Conservation (phyloP, 2,329 filamentous ascomycete species). For the Chrysoporthe deuterocubensis region DNA sequence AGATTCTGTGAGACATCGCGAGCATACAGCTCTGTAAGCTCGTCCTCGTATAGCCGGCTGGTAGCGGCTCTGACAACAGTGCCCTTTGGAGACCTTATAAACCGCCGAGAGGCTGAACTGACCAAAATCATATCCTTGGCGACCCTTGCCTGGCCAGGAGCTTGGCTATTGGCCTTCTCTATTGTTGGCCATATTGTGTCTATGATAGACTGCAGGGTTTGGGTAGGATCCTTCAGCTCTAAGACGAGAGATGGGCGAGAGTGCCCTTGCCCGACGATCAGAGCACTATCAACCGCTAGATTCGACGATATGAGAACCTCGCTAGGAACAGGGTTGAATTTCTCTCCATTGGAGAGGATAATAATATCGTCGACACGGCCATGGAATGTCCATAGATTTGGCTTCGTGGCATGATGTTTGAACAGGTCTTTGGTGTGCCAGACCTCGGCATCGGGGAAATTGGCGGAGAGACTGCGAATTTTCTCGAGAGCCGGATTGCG, state of each 20-base stretch:
- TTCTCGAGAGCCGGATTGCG: constrained; percentile 26
- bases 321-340: constrained; percentile 30
- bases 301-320: constrained; percentile 19
- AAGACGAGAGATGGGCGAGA: constrained; percentile 18
- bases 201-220: constrained; percentile 12
- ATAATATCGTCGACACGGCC: constrained; percentile 23
- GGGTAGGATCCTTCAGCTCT: constrained; percentile 12
- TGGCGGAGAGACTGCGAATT: constrained; percentile 27
- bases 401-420: constrained; percentile 3
- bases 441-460: constrained; percentile 30
- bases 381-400: constrained; percentile 20
- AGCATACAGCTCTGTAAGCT: constrained; percentile 7
- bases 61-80: constrained; percentile 20
- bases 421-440: constrained; percentile 53
- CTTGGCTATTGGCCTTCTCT: constrained; percentile 19
- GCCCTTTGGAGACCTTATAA: constrained; percentile 19
- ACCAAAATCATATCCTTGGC: constrained; percentile 20
- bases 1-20: constrained; percentile 19
- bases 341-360: constrained; percentile 21
- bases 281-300: constrained; percentile 12
- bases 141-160: constrained; percentile 19
- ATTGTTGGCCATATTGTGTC: constrained; percentile 24
- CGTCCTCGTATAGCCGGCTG: constrained; percentile 4
- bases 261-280: constrained; percentile 19
- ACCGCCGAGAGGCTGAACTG: constrained; percentile 5